Base-by-base conservation (phyloP, 768 basidiomycete genomes). In the Piloderma croceum region DNA sequence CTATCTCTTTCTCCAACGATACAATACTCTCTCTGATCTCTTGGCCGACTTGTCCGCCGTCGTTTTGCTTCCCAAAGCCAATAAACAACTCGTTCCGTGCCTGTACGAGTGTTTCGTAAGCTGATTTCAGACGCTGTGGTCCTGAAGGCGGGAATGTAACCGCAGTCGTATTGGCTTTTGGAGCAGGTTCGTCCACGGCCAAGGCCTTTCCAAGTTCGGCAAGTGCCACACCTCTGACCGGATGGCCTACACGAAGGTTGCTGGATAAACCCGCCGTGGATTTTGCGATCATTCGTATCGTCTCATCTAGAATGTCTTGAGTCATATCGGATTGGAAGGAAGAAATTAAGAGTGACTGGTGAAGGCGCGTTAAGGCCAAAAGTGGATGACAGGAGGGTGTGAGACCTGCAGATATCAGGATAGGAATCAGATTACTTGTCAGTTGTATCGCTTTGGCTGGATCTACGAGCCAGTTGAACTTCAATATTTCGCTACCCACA, bases 141-240 rank as follows among this genome's bases (percentile, higher is more conserved):
- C 84, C 86, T 4, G 76, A 80, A 0, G 86, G 87, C 4, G 83
- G 86, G 54, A 80, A 87, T 0, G 55, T 12, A 49, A 42, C 10
- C 42, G 45, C 19, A 27, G 54, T 18, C 41, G 47, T 32, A 11
- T 49, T 44, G 24, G 51, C 43, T 2, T 57, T 57, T 3, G 78
- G 74, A 3, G 61, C 58, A 0, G 79, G 81, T 53, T 90, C 87
- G 50, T 90, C 86, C 1, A 90, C 83, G 0, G 77, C 76, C 5
- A 92, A 68, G 6, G 91, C 63, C 62, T 90, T 92, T 0, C 86
- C 90, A 5, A 89, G 67, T 57, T 93, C 90, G 3, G 82, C 79
- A 6, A 83, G 63, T 4, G 84, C 79, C 18, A 93, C 64, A 0
- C 77, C 88, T 1, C 86, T 72, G 1, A 84, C 73, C 0, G 92